Evolutionary conservation across 352 stramenopile species (phyloP), one percentile per base, ranked within the genome.

Genomic region (Globisporangium takayamanum): DNA sequence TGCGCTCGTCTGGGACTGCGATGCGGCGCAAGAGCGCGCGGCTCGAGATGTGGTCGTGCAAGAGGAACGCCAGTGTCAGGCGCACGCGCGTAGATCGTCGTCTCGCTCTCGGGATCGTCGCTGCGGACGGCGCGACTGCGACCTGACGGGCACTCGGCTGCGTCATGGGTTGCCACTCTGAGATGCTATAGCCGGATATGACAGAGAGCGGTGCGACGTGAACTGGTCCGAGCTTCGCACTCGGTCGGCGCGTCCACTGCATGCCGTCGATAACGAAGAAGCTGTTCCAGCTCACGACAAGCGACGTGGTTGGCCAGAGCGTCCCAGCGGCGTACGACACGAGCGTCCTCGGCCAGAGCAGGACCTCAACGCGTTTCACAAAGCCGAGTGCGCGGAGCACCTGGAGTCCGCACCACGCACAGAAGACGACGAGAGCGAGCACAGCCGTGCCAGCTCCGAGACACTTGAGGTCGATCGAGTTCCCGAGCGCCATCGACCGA

Each of bases 201-300:
- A 14, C 15, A 15, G 42, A 30, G 26, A 50, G 16, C 16, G 53
- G 53, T 16, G 48, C 48, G 10, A 59, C 48, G 36, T 50, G 53
- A 5, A 47, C n/a, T 16, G 52, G 52, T 33, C 52, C 22, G 7
- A 57, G 26, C 25, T n/a, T 41, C 12, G 18, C 41, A 5, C 44
- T 20, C 20, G 44, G 2, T 1, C 52, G 39, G 1, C 14, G 37
- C 14, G n/a, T 57, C 22, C 3, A 12, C 16, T 39, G 44, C 44
- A 49, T 25, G 44, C 44, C 39, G 39, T 57, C n/a, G 15, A 44
- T 18, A 22, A 39, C 45, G 30, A 60, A 53, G 26, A 60, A 33
- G n/a, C 50, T 39, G n/a, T 48, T 47, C 62, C 62, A 68, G 39
- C 50, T 59, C 33, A 68, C 50, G 15, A 45, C 49, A 28, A 68